Evolutionary conservation across 2,329 filamentous ascomycete genomes (phyloP).

Genomic region (Helminthosporium solani): DNA sequence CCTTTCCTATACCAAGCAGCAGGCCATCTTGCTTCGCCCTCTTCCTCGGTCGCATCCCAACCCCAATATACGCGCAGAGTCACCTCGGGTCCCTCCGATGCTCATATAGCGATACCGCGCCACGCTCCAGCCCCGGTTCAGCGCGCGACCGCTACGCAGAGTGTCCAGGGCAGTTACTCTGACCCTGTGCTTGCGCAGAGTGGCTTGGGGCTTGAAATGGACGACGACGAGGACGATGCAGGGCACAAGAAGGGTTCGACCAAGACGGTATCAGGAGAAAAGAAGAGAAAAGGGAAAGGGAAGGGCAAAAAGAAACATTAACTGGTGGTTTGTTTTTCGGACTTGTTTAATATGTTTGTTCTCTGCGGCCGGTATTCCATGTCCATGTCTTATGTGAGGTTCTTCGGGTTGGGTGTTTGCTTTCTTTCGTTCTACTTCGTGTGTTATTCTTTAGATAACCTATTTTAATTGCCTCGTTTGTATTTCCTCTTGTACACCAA

Average conservation of each 20-base stretch:
- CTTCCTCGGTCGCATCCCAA: constrained; percentile 16
- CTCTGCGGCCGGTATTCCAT: background rate
- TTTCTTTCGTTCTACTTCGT: background rate
- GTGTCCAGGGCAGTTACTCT: constrained; percentile 20
- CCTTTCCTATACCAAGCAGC: constrained; percentile 37
- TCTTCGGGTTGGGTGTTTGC: background rate
- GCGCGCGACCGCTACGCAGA: constrained; percentile 13
- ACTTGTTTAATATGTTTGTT: background rate
- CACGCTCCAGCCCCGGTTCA: constrained; percentile 38
- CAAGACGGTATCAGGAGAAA: constrained; percentile 15
- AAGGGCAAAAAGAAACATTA: constrained; percentile 25
- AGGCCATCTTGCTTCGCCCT: constrained; percentile 23
- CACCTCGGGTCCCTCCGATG: constrained; percentile 23
- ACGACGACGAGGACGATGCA: constrained; percentile 9
- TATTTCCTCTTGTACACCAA: background rate
- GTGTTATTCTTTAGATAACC: constrained; percentile 2
- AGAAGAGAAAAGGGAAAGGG: constrained; percentile 23
- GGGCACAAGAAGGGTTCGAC: constrained; percentile 15
- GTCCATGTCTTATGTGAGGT: constrained; percentile 1
- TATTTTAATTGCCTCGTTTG: constrained; percentile 1
- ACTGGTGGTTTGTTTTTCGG: background rate
- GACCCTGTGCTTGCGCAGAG: constrained; percentile 22
- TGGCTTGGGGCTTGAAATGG: constrained; percentile 10
- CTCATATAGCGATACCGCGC: constrained; percentile 35
- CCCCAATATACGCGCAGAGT: constrained; percentile 32